These are phyloP conservation scores for Leccinum griseonigrum DNA, from an alignment of 1,284 basidiomycete genomes.

Conservation along the genomic window DNA sequence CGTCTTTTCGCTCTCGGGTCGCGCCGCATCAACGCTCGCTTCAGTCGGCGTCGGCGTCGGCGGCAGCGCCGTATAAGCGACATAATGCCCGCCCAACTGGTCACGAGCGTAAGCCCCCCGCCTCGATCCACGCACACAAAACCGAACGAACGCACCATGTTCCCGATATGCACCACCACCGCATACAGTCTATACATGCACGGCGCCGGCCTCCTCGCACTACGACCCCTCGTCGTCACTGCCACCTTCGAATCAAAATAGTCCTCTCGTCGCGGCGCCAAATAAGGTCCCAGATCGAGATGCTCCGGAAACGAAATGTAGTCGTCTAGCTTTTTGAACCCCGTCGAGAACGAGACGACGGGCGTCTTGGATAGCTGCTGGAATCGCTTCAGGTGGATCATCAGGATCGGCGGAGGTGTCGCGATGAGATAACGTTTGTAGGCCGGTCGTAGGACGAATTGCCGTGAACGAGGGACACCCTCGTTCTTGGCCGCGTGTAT, in stretches of 20 bases:
- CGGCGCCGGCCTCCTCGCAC: conserved; percentile 39
- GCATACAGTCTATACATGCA: conserved; percentile 78
- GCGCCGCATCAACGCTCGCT: not conserved
- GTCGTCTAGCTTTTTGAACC: conserved; percentile 86
- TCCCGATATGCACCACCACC: conserved; percentile 89
- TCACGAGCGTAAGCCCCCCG: conserved; percentile 6
- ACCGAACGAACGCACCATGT: conserved; percentile 60
- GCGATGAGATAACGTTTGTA: conserved; percentile 94
- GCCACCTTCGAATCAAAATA: conserved; percentile 41
- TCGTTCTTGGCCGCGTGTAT: conserved; percentile 12
- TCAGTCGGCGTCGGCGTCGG: conserved; percentile 20
- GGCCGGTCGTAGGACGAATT: conserved; percentile 75
- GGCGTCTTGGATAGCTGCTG: conserved; percentile 64
- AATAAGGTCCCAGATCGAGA: conserved; percentile 82
- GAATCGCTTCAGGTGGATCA: conserved; percentile 93
- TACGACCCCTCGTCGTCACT: conserved; percentile 28
- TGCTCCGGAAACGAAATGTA: conserved; percentile 85
- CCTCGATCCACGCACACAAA: not conserved
- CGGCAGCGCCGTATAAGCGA: conserved; percentile 74
- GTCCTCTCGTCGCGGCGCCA: conserved; percentile 79
- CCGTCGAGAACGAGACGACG: conserved; percentile 55
- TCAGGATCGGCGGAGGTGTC: conserved; percentile 82
- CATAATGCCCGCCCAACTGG: conserved; percentile 81
- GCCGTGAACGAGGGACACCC: conserved; percentile 47
- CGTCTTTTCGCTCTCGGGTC: conserved; percentile 15